These are phyloP conservation scores for Forsythia viridissima DNA, from an alignment of 257 asterid genomes.

Conservation along the genomic window DNA sequence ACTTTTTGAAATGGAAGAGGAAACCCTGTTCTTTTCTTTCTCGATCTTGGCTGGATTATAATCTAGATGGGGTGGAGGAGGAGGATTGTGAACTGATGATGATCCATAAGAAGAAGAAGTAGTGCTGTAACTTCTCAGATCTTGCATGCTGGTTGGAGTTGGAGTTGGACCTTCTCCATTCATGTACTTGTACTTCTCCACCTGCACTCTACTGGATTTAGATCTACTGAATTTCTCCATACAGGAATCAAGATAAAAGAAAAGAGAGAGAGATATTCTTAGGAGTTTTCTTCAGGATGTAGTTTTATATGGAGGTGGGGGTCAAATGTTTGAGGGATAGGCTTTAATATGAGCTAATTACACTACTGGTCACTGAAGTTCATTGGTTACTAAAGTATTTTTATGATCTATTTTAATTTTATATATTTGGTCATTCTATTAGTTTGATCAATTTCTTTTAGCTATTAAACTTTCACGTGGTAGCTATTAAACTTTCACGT, in stretches of 20 bases:
- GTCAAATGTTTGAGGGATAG: too few species aligned
- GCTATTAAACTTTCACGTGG: too few species aligned
- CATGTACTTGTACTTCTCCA: not conserved
- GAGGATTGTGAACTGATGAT: slow-evolving; percentile 3
- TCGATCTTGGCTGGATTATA: slow-evolving; percentile 30
- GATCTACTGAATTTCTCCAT: slow-evolving; percentile 57
- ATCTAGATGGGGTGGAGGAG: slow-evolving; percentile 18
- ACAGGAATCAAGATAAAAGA: not conserved
- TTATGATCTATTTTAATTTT: too few species aligned
- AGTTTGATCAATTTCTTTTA: too few species aligned
- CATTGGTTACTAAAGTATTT: too few species aligned
- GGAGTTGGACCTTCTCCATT: slow-evolving; percentile 32
- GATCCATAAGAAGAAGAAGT: slow-evolving; percentile 37
- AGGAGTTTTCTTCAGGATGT: too few species aligned
- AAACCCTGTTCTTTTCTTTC: slow-evolving; percentile 47
- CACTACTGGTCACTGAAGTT: too few species aligned
- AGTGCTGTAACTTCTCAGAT: slow-evolving; percentile 77
- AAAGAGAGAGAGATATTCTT: not conserved
- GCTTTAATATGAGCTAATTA: too few species aligned
- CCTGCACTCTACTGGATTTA: slow-evolving; percentile 42
- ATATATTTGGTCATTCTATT: too few species aligned
- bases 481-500: too few species aligned
- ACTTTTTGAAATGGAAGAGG: slow-evolving; percentile 33
- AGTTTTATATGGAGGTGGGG: too few species aligned
- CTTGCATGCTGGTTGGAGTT: slow-evolving; percentile 41